Conservation (phyloP, 768 basidiomycete species). For the Amylocystis lapponica region DNA sequence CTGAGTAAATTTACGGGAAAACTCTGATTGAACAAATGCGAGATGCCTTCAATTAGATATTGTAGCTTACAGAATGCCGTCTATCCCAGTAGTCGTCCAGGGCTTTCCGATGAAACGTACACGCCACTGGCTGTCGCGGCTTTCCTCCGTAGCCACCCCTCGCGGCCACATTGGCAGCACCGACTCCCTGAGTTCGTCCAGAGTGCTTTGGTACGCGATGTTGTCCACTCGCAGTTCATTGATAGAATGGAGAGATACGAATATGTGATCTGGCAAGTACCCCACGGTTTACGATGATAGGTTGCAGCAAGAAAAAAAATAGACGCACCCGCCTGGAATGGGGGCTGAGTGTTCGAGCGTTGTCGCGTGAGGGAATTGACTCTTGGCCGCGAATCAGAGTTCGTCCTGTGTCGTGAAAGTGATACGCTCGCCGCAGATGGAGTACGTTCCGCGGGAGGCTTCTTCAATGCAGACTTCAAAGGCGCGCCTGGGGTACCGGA, state of each 20-base stretch:
- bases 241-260: constrained; percentile 60
- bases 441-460: constrained; percentile 25
- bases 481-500: constrained; percentile 15
- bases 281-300: not conserved
- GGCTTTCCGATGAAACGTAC: constrained; percentile 63
- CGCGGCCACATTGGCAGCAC: constrained; percentile 64
- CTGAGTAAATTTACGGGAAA: constrained; percentile 33
- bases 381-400: constrained; percentile 9
- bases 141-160: constrained; percentile 47
- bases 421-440: constrained; percentile 7
- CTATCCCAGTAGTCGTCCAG: constrained; percentile 56
- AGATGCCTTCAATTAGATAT: constrained; percentile 2
- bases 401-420: constrained; percentile 3
- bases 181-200: constrained; percentile 51
- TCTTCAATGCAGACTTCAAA: constrained; percentile 58
- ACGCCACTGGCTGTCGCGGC: constrained; percentile 45
- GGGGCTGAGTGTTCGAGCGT: constrained; percentile 29
- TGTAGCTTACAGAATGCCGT: constrained; percentile 43
- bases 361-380: constrained; percentile 14
- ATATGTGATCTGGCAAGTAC: constrained; percentile 57
- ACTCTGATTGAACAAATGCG: constrained; percentile 4
- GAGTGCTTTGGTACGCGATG: constrained; percentile 43
- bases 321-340: constrained; percentile 21
- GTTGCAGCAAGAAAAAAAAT: not conserved
- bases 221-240: constrained; percentile 52